Evolutionary conservation across 768 basidiomycete genomes (phyloP), one percentile per base, ranked within the genome.

Genomic region (Piloderma croceum): DNA sequence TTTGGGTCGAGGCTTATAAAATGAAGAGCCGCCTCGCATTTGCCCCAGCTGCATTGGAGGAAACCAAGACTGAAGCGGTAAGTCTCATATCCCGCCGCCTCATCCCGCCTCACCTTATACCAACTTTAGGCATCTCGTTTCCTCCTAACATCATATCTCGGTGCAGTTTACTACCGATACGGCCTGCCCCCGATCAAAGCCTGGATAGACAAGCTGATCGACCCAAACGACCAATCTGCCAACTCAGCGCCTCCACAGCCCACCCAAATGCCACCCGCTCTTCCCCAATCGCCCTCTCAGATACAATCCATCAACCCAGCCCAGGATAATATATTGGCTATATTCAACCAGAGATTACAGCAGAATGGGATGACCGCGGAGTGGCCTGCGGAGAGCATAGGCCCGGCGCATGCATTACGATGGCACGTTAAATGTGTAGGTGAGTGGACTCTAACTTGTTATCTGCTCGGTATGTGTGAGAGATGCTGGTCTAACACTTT

Each of bases 261-360:
- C 21, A 29, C 10, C 27, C 27, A 29, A 15, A 29, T 9, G 27
- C 27, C 9, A 21, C 54, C 61, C 25, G 49, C 59, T 39, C 57
- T 59, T 4, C 51, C 48, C 6, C 57, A 40, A 34, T 41, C 40
- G 24, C 47, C 42, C n/a, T 36, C 41, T 32, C 19, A 34, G 31
- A 15, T 42, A 42, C 29, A 31, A 12, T n/a, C n/a, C n/a, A n/a
- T n/a, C n/a, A n/a, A n/a, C n/a, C n/a, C n/a, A n/a, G n/a, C n/a
- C n/a, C n/a, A n/a, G n/a, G n/a, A n/a, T n/a, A 76, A 83, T 11
- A 84, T 81, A 58, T 61, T 88, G 27, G 79, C 84, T 1, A 53
- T 82, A 22, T 87, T 88, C 60, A 87, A 87, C 56, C 80, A 87
- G 61, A 77, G 74, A 3, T 82, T 82, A 32, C 61, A 67, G 34